Conservation (phyloP, 2,329 filamentous ascomycete genomes). For the Phialocephala subalpina region DNA sequence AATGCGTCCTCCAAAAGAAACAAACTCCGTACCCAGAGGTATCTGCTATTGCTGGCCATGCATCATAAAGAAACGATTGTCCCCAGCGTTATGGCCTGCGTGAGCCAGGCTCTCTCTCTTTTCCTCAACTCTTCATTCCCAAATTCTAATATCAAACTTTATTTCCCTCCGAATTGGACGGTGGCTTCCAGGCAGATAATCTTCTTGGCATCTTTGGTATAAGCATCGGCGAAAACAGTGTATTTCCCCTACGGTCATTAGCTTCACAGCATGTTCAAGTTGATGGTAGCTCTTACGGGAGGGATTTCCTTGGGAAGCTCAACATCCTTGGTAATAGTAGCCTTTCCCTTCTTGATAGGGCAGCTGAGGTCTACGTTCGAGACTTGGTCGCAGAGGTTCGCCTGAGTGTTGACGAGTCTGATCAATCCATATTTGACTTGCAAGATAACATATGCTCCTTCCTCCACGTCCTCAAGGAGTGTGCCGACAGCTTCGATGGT, state of each 20-base stretch:
- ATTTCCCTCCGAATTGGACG: constrained; percentile 61
- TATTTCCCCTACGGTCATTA: constrained; percentile 76
- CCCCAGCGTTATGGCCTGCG: constrained; percentile 16
- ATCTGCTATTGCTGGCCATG: constrained; percentile 34
- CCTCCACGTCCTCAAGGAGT: constrained; percentile 74
- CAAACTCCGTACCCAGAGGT: constrained; percentile 34
- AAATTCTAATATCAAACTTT: background rate
- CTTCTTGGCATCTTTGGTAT: constrained; percentile 72
- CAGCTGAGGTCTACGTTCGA: constrained; percentile 88
- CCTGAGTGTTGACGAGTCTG: constrained; percentile 80
- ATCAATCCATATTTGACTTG: constrained; percentile 96
- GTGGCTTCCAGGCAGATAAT: constrained; percentile 88
- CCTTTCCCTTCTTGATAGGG: constrained; percentile 81
- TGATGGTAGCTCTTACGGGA: constrained; percentile 69
- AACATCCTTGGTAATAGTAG: constrained; percentile 80
- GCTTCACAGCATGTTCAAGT: background rate
- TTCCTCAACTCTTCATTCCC: background rate
- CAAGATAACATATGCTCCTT: constrained; percentile 83
- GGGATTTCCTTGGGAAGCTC: constrained; percentile 88
- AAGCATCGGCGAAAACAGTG: constrained; percentile 86
- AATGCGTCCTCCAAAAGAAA: constrained; percentile 23
- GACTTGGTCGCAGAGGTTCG: constrained; percentile 89
- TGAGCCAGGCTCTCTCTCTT: background rate
- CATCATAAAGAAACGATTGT: constrained; percentile 24
- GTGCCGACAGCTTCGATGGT: constrained; percentile 80